phyloP scores from a whole-genome alignment of 2,329 filamentous ascomycete species.

The Mycogone perniciosa region DNA sequence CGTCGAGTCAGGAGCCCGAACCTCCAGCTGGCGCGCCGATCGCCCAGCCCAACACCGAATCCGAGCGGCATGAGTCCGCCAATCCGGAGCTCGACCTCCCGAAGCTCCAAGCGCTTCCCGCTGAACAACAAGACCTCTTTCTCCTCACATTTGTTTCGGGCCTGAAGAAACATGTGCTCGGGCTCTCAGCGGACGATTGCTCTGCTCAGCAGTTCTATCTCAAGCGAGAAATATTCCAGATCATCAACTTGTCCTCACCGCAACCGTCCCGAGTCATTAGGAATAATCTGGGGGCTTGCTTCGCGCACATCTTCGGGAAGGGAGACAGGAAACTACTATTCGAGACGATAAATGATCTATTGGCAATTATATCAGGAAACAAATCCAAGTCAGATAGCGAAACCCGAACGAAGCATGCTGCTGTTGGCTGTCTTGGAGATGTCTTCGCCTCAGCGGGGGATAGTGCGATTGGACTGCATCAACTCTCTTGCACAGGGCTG shows the following conservation, averaged over 20 bases:
- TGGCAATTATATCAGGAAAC: conserved; percentile 62
- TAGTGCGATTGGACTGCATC: conserved; percentile 79
- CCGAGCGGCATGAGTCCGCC: conserved; percentile 34
- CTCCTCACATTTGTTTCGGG: conserved; percentile 82
- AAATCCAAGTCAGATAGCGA: conserved; percentile 74
- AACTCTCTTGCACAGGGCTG: conserved; percentile 63
- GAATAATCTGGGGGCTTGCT: conserved; percentile 79
- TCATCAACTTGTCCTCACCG: conserved; percentile 79
- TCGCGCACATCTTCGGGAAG: conserved; percentile 73
- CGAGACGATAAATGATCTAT: conserved; percentile 87
- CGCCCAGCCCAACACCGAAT: conserved; percentile 27
- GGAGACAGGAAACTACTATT: conserved; percentile 90
- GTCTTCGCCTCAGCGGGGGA: conserved; percentile 90
- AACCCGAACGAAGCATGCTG: conserved; percentile 74
- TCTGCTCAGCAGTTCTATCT: conserved; percentile 85
- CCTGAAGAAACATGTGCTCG: conserved; percentile 71
- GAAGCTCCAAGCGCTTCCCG: conserved; percentile 82
- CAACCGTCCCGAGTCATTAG: conserved; percentile 82
- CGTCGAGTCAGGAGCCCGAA: conserved; percentile 31
- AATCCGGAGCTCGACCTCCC: conserved; percentile 80
- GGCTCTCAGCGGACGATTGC: conserved; percentile 69
- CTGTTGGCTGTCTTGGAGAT: conserved; percentile 78
- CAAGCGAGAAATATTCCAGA: conserved; percentile 90
- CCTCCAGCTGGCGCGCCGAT: conserved; percentile 23
- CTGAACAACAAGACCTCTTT: conserved; percentile 94